phyloP scores from a whole-genome alignment of 768 basidiomycete species.

The Podaxis sp. region DNA sequence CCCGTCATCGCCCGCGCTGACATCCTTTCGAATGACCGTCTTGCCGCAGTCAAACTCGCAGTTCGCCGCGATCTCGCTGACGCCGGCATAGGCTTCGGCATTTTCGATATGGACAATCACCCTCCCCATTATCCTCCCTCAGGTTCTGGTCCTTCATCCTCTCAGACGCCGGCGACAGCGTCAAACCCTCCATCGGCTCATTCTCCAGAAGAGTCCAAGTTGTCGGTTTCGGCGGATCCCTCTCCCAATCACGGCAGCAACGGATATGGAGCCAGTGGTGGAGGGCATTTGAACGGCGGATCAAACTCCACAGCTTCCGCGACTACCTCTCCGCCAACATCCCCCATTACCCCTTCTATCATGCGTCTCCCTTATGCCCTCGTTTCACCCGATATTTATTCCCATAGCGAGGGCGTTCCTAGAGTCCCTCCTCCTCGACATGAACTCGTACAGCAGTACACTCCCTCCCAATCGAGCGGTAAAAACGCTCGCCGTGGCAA shows the following conservation, averaged over 20 bases:
- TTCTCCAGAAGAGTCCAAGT: constrained; percentile 4
- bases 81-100: constrained; percentile 84
- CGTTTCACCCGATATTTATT: constrained; percentile 79
- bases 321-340: constrained; percentile 60
- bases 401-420: constrained; percentile 76
- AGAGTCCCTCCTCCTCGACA: constrained; percentile 56
- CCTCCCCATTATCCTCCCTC: constrained; percentile 32
- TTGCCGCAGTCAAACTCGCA: constrained; percentile 74
- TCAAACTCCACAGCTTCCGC: constrained; percentile 26
- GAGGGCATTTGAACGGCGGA: constrained; percentile 44
- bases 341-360: constrained; percentile 56
- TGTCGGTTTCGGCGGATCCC: constrained; percentile 32
- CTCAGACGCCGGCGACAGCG: constrained; percentile 25
- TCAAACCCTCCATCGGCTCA: constrained; percentile 1
- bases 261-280: constrained; percentile 1
- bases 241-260: constrained; percentile 44
- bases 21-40: constrained; percentile 75
- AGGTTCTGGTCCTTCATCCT: constrained; percentile 35
- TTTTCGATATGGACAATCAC: constrained; percentile 73
- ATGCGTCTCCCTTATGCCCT: constrained; percentile 79
- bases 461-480: constrained; percentile 46
- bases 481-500: constrained; percentile 54
- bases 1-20: constrained; percentile 83
- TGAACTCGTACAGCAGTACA: constrained; percentile 72
- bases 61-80: constrained; percentile 78